phyloP scores from a whole-genome alignment of 2,329 filamentous ascomycete species.

The Colletotrichum sp. region DNA sequence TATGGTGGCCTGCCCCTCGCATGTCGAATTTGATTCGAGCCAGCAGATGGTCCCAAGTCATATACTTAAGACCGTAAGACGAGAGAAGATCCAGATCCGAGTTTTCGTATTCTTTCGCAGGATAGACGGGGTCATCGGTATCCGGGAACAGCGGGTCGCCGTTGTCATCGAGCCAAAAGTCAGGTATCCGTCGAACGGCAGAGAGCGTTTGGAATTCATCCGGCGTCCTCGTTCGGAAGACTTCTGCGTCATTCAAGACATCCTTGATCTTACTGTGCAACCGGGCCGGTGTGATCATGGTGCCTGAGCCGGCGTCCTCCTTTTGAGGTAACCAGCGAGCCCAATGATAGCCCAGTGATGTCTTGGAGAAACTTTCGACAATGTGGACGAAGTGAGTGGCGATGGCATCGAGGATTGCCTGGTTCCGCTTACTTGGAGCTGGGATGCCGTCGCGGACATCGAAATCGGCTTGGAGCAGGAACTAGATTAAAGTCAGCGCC shows the following conservation, averaged over 20 bases:
- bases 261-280: not conserved
- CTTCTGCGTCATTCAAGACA: not conserved
- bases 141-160: not conserved
- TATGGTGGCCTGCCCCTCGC: not conserved
- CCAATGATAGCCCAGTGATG: not conserved
- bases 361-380: conserved; percentile 20
- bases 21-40: not conserved
- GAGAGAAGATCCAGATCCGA: not conserved
- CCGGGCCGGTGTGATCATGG: not conserved
- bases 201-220: not conserved
- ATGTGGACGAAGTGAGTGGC: not conserved
- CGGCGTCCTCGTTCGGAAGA: not conserved
- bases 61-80: not conserved
- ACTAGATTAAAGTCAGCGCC: conserved; percentile 25
- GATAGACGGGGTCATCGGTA: not conserved
- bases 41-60: not conserved
- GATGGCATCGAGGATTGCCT: conserved; percentile 36
- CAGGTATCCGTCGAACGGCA: not conserved
- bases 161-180: not conserved
- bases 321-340: not conserved
- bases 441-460: conserved; percentile 50
- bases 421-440: conserved; percentile 41
- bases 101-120: not conserved
- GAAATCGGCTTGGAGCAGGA: conserved; percentile 57
- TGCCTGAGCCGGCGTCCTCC: not conserved